phyloP scores from a whole-genome alignment of 306 rosid species.

The Casuarina equisetifolia region DNA sequence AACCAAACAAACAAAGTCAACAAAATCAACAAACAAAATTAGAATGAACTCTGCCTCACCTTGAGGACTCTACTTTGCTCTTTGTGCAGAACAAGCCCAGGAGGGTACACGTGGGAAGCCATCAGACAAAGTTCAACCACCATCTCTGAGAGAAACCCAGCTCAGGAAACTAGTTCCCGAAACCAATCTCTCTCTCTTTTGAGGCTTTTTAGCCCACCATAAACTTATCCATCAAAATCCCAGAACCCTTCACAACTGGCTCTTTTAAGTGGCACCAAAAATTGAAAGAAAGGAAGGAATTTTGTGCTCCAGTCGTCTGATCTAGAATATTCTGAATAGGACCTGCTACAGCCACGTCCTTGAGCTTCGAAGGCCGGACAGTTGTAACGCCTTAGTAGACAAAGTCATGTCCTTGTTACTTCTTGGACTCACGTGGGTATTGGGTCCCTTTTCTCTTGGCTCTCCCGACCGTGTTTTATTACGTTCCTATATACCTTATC shows the following conservation, averaged over 20 bases:
- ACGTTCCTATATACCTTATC: not conserved
- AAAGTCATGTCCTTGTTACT: constrained; percentile 11
- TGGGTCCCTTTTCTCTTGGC: not conserved
- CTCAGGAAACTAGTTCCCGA: constrained; percentile 24
- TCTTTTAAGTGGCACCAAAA: constrained; percentile 35
- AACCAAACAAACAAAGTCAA: not conserved
- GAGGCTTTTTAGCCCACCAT: constrained; percentile 36
- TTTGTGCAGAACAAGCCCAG: constrained; percentile 54
- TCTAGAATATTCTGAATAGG: constrained; percentile 34
- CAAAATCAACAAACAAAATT: not conserved
- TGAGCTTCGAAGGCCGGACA: constrained; percentile 46
- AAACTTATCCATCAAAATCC: constrained; percentile 42
- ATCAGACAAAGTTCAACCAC: constrained; percentile 49
- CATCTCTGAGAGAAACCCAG: constrained; percentile 44
- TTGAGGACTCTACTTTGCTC: constrained; percentile 41
- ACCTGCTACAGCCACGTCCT: constrained; percentile 26
- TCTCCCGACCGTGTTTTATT: too few relatives aligned
- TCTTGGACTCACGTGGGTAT: constrained; percentile 10
- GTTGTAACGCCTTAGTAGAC: constrained; percentile 17
- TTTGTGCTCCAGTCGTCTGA: constrained; percentile 25
- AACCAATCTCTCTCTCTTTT: constrained; percentile 27
- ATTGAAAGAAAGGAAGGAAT: constrained; percentile 8
- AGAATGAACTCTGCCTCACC: constrained; percentile 39
- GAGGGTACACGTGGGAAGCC: constrained; percentile 72
- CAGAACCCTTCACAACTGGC: constrained; percentile 18